Evolutionary conservation across 75 land plant genomes (phyloP).

Genomic region (Chamaecyparis obtusa): DNA sequence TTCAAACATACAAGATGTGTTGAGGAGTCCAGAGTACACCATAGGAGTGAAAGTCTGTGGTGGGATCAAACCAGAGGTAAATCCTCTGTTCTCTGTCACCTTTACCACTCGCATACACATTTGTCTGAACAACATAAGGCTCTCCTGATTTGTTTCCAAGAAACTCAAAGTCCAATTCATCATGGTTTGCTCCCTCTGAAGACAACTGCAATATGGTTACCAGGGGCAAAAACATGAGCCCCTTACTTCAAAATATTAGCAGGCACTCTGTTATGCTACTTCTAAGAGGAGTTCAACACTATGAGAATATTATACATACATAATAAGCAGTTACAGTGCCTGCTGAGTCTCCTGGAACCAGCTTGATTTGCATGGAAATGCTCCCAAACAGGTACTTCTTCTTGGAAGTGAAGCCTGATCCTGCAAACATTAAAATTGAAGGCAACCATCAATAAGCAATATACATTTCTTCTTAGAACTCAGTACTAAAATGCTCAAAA

Average conservation of each 20-base stretch:
- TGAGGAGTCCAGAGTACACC: constrained; percentile 3
- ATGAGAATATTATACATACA: constrained; percentile 18
- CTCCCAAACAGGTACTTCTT: constrained; percentile 61
- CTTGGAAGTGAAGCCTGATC: constrained; percentile 65
- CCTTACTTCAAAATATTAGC: too few relatives aligned
- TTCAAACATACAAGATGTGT: neutral
- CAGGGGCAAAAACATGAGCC: too few relatives aligned
- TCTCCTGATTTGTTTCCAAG: constrained; percentile 6
- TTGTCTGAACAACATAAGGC: neutral
- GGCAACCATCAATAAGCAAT: too few relatives aligned
- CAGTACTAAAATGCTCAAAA: neutral
- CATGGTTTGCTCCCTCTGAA: neutral
- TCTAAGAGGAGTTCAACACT: too few relatives aligned
- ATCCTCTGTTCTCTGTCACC: neutral
- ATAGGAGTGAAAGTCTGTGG: neutral
- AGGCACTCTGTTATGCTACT: too few relatives aligned
- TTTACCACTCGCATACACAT: constrained; percentile 10
- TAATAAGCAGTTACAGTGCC: constrained; percentile 66
- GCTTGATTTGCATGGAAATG: constrained; percentile 72
- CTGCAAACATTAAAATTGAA: constrained; percentile 19
- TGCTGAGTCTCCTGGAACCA: constrained; percentile 60
- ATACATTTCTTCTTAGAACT: too few relatives aligned
- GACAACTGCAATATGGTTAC: neutral
- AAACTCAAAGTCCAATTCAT: constrained; percentile 11
- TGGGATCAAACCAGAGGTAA: constrained; percentile 12